Evolutionary conservation across 805 yeast species (phyloP).

Genomic region (Ogataea populi-albae): DNA sequence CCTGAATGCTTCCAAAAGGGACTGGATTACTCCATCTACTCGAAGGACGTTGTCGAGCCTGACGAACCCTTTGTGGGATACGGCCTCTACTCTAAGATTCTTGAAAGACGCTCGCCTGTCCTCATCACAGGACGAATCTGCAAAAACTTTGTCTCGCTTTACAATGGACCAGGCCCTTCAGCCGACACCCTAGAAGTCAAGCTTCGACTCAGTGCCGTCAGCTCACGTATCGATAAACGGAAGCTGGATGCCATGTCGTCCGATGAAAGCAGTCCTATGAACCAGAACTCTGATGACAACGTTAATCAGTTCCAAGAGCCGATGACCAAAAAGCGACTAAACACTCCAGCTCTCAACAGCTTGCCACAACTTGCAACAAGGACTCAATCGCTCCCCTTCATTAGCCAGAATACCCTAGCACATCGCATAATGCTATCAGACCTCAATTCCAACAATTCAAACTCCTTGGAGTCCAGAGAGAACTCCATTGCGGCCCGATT

Average conservation of each 20-base stretch:
- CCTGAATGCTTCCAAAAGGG: conserved; percentile 43
- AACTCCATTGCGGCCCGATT: conserved; percentile 31
- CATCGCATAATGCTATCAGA: conserved; percentile 33
- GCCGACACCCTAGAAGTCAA: conserved; percentile 55
- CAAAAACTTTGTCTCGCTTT: conserved; percentile 50
- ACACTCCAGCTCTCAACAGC: conserved; percentile 7
- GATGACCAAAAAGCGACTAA: conserved; percentile 4
- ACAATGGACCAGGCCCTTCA: conserved; percentile 33
- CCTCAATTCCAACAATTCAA: conserved; percentile 6
- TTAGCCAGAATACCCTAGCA: conserved; percentile 31
- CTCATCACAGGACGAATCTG: conserved; percentile 57
- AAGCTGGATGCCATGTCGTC: conserved; percentile 9
- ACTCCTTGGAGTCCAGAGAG: conserved; percentile 24
- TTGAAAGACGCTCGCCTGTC: conserved; percentile 26
- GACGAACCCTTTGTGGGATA: conserved; percentile 51
- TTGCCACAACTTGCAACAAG: conserved; percentile 32
- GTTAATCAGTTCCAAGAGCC: conserved; percentile 13
- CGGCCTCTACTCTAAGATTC: conserved; percentile 38
- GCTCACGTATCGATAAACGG: conserved; percentile 7
- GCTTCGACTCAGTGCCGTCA: conserved; percentile 41
- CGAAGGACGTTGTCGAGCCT: conserved; percentile 49
- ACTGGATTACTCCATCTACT: conserved; percentile 42
- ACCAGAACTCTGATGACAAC: conserved; percentile 9
- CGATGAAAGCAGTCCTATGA: conserved; percentile 10
- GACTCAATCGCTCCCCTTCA: conserved; percentile 36